Base-by-base conservation (phyloP, 2,329 filamentous ascomycete genomes). In the Fusarium nurragi region DNA sequence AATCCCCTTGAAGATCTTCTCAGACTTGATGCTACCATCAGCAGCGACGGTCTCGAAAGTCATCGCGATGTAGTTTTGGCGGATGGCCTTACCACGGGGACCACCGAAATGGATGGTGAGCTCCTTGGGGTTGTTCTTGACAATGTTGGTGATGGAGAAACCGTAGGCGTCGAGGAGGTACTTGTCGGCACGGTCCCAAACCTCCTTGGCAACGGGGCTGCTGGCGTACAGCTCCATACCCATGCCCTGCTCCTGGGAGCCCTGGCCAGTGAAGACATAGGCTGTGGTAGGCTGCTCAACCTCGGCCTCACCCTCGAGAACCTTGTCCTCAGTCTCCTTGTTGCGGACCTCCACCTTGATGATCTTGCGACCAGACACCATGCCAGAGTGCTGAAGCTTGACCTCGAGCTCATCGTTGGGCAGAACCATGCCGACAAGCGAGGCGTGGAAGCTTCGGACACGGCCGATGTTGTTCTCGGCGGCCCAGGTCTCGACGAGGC, bases 61-160 rank as follows among this genome's bases (percentile, higher is more conserved):
- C 95, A 99, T 99, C 60, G 94, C 90, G 91, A 98, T 98, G 84
- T 99, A 99, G 81, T 99, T 99, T 76, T 97, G 91, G 65, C 95
- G 93, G 71, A 99, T 99, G 48, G 93, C 93, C 82, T 98, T 99
- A 75, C 95, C 95, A 58, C 93, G 91, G 63, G 95, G 93, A 45
- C 95, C 95, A 81, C 96, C 95, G 75, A 99, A 99, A 83, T 99
- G 92, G 67, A 99, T 92, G 6, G 96, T 99, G 53, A 99, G 89
- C 81, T 98, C 95, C 84, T 97, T 97, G 66, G 95, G 95, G 81
- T 99, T 99, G 84, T 98, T 99, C 85, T 93, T 96, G 78, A 99
- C 95, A 74, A 99, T 99, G 80, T 98, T 94, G 76, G 94, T 97
- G 74, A 99, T 99, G 7, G 94, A 94, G 75, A 99, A 97, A 73